Percentiles rank a stretch among this genome's conserved stretches.
Conservation (phyloP, 2,329 filamentous ascomycete genomes). For the Periconia sp. region DNA sequence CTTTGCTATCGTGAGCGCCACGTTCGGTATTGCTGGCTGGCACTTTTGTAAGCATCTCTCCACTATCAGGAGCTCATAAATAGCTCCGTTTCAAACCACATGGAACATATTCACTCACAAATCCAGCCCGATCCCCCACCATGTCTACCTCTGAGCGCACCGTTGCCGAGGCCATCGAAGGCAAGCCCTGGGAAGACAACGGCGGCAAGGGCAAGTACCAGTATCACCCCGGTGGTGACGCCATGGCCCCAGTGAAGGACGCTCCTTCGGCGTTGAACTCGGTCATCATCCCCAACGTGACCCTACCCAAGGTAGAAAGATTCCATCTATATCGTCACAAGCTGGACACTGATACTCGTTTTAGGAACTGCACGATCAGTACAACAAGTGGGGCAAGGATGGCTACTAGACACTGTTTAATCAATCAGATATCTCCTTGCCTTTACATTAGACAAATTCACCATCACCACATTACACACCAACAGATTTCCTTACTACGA, state of each 20-base stretch:
- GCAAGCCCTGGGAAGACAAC: constrained; percentile 88
- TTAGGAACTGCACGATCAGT: constrained; percentile 89
- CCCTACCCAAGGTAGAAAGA: constrained; percentile 68
- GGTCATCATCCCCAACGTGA: constrained; percentile 91
- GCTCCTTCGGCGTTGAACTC: constrained; percentile 95
- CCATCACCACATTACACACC: background rate
- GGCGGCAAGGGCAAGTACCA: constrained; percentile 61
- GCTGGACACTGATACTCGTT: constrained; percentile 8
- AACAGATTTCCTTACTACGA: constrained; percentile 11
- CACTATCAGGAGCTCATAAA: background rate
- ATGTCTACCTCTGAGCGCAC: constrained; percentile 76
- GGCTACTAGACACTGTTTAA: constrained; percentile 59
- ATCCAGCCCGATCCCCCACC: constrained; percentile 78
- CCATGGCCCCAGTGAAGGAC: constrained; percentile 73
- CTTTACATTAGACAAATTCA: constrained; percentile 13
- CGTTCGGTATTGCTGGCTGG: constrained; percentile 86
- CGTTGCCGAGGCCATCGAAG: constrained; percentile 72
- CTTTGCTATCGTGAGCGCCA: constrained; percentile 84
- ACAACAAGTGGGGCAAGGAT: constrained; percentile 99
- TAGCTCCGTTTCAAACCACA: constrained; percentile 1
- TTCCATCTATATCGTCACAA: background rate
- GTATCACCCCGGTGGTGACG: constrained; percentile 78
- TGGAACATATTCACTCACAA: constrained; percentile 3
- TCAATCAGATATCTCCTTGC: constrained; percentile 7
- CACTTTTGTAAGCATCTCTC: constrained; percentile 68